Conservation (phyloP, 768 basidiomycete genomes). For the Auriscalpium vulgare region DNA sequence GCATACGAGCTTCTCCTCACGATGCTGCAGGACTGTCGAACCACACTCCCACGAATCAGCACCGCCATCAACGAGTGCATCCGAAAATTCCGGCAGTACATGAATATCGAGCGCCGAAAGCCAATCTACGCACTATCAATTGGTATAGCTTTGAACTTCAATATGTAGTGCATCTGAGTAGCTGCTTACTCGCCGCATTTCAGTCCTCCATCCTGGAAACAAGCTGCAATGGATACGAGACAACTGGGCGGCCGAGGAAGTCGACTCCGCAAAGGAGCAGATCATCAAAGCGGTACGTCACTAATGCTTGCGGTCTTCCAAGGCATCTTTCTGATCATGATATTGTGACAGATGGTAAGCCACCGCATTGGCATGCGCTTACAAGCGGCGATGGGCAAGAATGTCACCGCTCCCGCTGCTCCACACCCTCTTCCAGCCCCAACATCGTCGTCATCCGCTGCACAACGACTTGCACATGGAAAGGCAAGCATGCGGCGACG, state of each 20-base stretch:
- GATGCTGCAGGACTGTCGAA: background rate
- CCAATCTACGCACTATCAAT: background rate
- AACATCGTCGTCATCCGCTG: no score
- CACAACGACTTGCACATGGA: no score
- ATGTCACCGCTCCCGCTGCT: no score
- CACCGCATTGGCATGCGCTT: no score
- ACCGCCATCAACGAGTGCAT: background rate
- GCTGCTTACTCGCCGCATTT: no score
- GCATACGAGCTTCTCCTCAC: background rate
- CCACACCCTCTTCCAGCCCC: no score
- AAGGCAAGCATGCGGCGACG: no score
- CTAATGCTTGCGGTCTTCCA: no score
- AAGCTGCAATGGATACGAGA: background rate
- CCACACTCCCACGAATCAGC: background rate
- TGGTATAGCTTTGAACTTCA: background rate
- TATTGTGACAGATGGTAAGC: no score
- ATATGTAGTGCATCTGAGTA: no score
- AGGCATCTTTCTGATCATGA: no score
- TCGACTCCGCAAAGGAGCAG: background rate
- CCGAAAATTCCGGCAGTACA: background rate
- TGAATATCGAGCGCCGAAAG: background rate
- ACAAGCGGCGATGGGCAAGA: no score
- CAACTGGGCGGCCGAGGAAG: background rate
- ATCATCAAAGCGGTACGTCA: background rate
- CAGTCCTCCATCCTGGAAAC: background rate